Base-by-base conservation (phyloP, 2,329 filamentous ascomycete genomes). In the Apiospora marii region DNA sequence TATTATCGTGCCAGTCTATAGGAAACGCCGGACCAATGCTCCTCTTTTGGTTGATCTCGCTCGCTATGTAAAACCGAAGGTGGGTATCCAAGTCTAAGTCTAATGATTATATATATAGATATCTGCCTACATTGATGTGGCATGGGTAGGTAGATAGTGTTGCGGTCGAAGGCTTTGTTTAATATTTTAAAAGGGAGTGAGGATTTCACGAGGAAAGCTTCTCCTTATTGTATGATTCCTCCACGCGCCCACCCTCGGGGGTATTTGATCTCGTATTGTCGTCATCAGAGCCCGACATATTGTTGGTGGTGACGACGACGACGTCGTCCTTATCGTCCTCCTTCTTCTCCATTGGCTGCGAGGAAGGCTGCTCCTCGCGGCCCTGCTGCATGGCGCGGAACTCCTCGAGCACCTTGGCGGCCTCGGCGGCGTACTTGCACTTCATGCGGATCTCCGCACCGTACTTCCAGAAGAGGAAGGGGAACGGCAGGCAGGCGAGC, bases 391-490 rank as follows among this genome's bases (percentile, higher is more conserved):
- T 69, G 67, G 67, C 67, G 44, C 67, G 67, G 43, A 69, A 48
- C 27, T 69, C 27, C 44, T 46, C 67, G 43, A 69, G 67, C 67
- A 92, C 88, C 14, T 85, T 85, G 43, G 91, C 91, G 8, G 92
- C 89, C 81, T 94, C 88, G 13, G 90, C 87, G 7, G 92, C 90
- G 78, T 88, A 95, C 83, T 92, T 91, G 87, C 92, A 94, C 78
- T 86, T 89, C 79, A 87, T 84, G 30, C 93, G 87, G 76, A 95
- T 92, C 37, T 74, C 37, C 7, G 81, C 83, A 49, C 93, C 93
- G 80, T 94, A 94, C 76, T 88, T 91, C 84, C 93, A 93, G 82
- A 96, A 94, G 22, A 96, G 81, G 81, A 93, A 92, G 0, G 93
- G 70, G 74, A 90, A 86, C 0, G 89, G 88, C 0, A 90, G 83